Evolutionary conservation across 371 early-diverging fungal genomes (phyloP).

Genomic region (Mortierella sp.): DNA sequence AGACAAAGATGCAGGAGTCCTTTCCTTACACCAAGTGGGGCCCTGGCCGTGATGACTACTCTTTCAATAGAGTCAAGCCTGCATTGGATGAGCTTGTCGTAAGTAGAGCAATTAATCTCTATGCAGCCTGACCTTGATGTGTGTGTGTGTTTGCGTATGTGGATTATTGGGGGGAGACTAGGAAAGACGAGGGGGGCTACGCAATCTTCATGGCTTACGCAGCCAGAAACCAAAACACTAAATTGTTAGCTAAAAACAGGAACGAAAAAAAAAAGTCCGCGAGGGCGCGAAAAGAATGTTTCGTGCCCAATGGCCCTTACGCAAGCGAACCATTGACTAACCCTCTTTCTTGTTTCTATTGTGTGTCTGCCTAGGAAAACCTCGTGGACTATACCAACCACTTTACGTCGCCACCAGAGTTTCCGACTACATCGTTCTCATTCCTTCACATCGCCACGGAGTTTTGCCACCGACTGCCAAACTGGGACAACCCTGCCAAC

Average conservation of each 20-base stretch:
- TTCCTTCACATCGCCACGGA: constrained; percentile 85
- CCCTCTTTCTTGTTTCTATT: neutral
- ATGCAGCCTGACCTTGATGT: neutral
- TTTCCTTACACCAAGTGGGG: constrained; percentile 91
- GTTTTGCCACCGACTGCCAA: constrained; percentile 83
- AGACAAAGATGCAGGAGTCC: constrained; percentile 78
- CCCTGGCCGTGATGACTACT: constrained; percentile 86
- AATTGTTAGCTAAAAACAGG: neutral
- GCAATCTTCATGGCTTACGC: constrained; percentile 14
- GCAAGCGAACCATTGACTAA: neutral
- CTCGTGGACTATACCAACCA: constrained; percentile 87
- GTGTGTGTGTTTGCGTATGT: neutral
- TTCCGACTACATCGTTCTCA: constrained; percentile 80
- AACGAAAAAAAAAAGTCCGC: neutral
- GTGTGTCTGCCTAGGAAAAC: constrained; percentile 64
- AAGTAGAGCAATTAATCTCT: constrained; percentile 30
- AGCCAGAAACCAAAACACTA: neutral
- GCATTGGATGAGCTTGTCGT: constrained; percentile 79
- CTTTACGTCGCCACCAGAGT: constrained; percentile 85
- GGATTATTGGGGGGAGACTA: neutral
- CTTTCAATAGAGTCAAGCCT: constrained; percentile 88
- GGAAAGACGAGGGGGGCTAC: neutral
- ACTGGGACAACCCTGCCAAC: constrained; percentile 82
- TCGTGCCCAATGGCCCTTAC: neutral
- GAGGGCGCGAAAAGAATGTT: neutral